Percentiles rank a stretch among this genome's conserved stretches.
Evolutionary conservation across 352 stramenopile species (phyloP).

Genomic region (Plasmopara muralis): DNA sequence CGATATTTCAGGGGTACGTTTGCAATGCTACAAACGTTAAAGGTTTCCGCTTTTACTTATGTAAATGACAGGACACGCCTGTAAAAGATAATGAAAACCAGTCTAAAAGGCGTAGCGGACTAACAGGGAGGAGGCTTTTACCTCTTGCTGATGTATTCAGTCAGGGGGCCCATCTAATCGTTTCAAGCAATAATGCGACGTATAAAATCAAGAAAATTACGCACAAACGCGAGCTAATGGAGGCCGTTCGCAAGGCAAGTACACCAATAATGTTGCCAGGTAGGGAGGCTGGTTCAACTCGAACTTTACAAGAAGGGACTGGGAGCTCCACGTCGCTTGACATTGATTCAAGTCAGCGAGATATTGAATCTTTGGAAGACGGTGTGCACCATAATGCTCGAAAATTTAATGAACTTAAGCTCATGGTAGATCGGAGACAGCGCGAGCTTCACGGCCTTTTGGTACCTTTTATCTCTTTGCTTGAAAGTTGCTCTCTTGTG

Average conservation of each 20-base stretch:
- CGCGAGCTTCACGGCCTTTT: conserved; percentile 56
- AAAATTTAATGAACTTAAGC: conserved; percentile 80
- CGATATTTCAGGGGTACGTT: conserved; percentile 42
- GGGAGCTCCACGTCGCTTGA: conserved; percentile 23
- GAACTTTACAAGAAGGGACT: conserved; percentile 21
- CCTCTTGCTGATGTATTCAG: conserved; percentile 34
- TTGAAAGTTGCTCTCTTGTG: neutral
- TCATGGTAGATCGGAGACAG: conserved; percentile 52
- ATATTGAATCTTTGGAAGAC: conserved; percentile 66
- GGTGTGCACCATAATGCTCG: conserved; percentile 59
- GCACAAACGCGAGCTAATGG: conserved; percentile 66
- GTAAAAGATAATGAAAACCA: conserved; percentile 29
- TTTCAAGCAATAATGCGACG: conserved; percentile 26
- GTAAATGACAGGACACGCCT: conserved; percentile 19
- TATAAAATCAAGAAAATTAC: conserved; percentile 69
- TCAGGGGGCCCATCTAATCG: conserved; percentile 23
- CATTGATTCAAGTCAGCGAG: conserved; percentile 36
- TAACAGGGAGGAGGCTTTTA: conserved; percentile 36
- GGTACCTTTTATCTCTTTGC: conserved; percentile 16
- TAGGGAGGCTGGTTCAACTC: conserved; percentile 28
- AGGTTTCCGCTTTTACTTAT: neutral
- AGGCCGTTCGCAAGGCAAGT: conserved; percentile 70
- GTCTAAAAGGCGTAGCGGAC: conserved; percentile 43
- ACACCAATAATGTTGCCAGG: conserved; percentile 52
- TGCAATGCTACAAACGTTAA: neutral